Conservation (phyloP, 805 yeast genomes). For the Kregervanrija fluxuum region DNA sequence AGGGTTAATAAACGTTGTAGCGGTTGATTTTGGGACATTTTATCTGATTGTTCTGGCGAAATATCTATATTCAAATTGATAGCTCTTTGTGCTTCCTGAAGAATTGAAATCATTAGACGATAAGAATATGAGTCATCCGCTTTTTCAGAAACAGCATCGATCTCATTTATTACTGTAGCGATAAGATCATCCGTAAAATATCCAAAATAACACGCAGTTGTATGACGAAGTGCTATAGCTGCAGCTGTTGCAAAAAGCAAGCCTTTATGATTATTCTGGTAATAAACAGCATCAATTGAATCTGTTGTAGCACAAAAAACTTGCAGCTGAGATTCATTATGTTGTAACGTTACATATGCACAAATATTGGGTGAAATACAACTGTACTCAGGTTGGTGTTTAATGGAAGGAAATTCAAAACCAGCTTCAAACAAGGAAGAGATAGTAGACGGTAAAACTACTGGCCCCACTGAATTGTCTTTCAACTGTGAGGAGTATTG, state of each 20-base stretch:
- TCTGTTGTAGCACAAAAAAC: conserved; percentile 16
- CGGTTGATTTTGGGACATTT: conserved; percentile 68
- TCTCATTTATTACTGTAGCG: conserved; percentile 44
- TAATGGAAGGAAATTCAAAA: conserved; percentile 37
- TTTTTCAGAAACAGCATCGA: conserved; percentile 23
- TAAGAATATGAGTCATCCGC: conserved; percentile 20
- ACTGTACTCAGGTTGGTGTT: conserved; percentile 27
- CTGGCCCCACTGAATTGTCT: conserved; percentile 4
- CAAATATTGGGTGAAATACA: conserved; percentile 47
- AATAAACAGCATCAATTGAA: conserved; percentile 7
- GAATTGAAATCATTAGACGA: conserved; percentile 34
- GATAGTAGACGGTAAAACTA: conserved; percentile 27
- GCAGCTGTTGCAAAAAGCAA: conserved; percentile 41
- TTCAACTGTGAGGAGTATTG: conserved; percentile 4
- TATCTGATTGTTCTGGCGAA: conserved; percentile 68
- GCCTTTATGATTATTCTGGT: conserved; percentile 19
- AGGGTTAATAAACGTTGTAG: conserved; percentile 64
- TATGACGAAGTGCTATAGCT: conserved; percentile 58
- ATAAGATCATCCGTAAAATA: conserved; percentile 65
- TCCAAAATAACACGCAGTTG: conserved; percentile 63
- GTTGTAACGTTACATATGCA: conserved; percentile 30
- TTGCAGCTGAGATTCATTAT: conserved; percentile 16
- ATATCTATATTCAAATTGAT: conserved; percentile 66
- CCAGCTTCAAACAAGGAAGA: conserved; percentile 47
- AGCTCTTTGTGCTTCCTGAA: conserved; percentile 68